Conservation (phyloP, 2,329 filamentous ascomycete genomes). For the Fusarium chuoi region DNA sequence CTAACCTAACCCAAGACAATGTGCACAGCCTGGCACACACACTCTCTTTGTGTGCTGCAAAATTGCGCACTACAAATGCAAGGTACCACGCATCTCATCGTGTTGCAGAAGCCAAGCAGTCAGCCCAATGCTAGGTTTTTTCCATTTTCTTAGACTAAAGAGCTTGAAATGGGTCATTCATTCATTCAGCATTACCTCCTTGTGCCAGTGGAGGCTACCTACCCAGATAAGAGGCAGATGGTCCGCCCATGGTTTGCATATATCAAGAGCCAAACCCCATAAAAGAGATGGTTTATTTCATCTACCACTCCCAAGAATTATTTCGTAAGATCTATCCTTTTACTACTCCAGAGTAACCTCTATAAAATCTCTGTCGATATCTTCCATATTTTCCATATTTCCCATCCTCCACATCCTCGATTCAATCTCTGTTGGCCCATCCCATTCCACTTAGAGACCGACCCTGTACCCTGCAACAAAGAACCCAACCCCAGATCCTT, state of each 20-base stretch:
- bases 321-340: background rate
- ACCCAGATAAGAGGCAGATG: background rate
- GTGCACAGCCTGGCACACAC: background rate
- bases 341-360: background rate
- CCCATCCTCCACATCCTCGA: background rate
- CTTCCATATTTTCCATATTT: background rate
- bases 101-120: background rate
- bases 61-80: background rate
- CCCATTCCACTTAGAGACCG: background rate
- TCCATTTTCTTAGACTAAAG: background rate
- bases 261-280: background rate
- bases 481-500: background rate
- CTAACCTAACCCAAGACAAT: background rate
- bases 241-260: background rate
- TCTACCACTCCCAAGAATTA: background rate
- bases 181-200: background rate
- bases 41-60: background rate
- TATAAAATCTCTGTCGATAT: background rate
- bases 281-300: background rate
- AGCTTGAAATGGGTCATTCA: slow-evolving; percentile 5
- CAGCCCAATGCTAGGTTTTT: background rate
- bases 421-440: background rate
- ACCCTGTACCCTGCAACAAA: background rate
- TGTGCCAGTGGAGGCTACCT: background rate
- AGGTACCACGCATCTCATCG: background rate